Evolutionary conservation across 2,329 filamentous ascomycete species (phyloP).

Genomic region (Orbilia quercus): DNA sequence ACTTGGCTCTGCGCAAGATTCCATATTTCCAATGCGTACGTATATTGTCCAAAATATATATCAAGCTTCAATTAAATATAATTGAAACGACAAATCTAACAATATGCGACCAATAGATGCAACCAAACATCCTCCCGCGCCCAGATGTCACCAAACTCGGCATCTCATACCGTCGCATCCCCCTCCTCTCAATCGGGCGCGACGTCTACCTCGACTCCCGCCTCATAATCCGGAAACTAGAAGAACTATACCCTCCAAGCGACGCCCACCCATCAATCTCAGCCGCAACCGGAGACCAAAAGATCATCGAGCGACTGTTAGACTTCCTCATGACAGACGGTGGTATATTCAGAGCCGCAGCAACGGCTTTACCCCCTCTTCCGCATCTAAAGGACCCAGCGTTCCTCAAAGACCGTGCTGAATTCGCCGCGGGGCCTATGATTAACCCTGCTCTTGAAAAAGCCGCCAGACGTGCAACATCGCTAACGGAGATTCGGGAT

Average conservation of each 20-base stretch:
- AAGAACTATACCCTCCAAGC: constrained; percentile 67
- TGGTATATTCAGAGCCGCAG: constrained; percentile 68
- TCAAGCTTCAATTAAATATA: too few species aligned
- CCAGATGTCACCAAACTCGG: constrained; percentile 73
- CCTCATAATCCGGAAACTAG: constrained; percentile 74
- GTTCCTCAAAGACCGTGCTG: constrained; percentile 71
- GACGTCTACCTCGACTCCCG: constrained; percentile 77
- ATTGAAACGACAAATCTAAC: constrained; percentile 18
- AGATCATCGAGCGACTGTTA: constrained; percentile 69
- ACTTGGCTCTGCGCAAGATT: constrained; percentile 74
- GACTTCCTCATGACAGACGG: constrained; percentile 67
- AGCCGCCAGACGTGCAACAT: constrained; percentile 63
- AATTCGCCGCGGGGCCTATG: constrained; percentile 64
- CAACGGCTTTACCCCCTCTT: constrained; percentile 69
- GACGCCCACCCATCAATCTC: constrained; percentile 62
- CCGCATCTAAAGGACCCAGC: constrained; percentile 69
- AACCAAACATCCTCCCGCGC: constrained; percentile 75
- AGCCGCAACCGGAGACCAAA: constrained; percentile 63
- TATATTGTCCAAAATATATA: constrained; percentile 58
- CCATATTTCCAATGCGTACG: constrained; percentile 75
- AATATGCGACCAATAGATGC: constrained; percentile 66
- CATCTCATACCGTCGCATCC: constrained; percentile 76
- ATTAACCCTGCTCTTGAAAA: constrained; percentile 6
- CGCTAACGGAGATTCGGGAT: constrained; percentile 68
- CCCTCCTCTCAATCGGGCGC: constrained; percentile 73